Conservation (phyloP, 1,284 basidiomycete species). For the Leccinum subrobustum region DNA sequence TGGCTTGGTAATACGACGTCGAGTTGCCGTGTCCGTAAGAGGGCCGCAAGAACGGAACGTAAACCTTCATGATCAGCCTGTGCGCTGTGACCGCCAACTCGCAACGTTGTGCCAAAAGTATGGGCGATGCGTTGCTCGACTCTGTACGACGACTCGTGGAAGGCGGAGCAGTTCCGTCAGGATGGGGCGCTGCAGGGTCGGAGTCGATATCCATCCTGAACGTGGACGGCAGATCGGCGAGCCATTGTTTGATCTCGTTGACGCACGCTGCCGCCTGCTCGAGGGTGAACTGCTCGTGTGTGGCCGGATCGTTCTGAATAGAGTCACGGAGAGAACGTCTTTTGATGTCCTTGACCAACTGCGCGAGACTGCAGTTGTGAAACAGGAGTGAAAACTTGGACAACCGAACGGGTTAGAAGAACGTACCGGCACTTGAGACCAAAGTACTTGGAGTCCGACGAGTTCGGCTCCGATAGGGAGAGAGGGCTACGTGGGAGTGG, state of each 20-base stretch:
- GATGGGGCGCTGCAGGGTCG: constrained; percentile 23
- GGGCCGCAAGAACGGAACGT: constrained; percentile 60
- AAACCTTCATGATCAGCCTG: constrained; percentile 59
- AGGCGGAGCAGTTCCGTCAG: constrained; percentile 9
- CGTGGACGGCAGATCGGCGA: constrained; percentile 46
- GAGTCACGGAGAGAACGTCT: constrained; percentile 43
- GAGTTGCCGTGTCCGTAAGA: constrained; percentile 24
- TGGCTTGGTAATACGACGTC: constrained; percentile 44
- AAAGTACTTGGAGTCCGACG: constrained; percentile 41
- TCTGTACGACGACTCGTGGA: constrained; percentile 12
- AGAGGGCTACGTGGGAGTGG: constrained; percentile 37
- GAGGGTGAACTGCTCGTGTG: constrained; percentile 41
- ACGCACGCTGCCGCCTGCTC: constrained; percentile 60
- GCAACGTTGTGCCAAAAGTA: constrained; percentile 49
- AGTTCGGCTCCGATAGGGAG: constrained; percentile 29
- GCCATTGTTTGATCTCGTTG: constrained; percentile 53
- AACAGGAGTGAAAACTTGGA: constrained; percentile 8
- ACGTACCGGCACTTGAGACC: constrained; percentile 47
- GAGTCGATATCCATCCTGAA: constrained; percentile 39
- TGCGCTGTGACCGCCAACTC: constrained; percentile 61
- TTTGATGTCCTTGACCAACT: constrained; percentile 50
- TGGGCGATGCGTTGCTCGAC: constrained; percentile 28
- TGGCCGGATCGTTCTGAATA: constrained; percentile 30
- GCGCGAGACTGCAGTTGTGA: constrained; percentile 36
- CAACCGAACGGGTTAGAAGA: constrained; percentile 18